These are phyloP conservation scores for Fusarium oligoseptatum DNA, from an alignment of 2,329 filamentous ascomycete species.

Conservation along the genomic window DNA sequence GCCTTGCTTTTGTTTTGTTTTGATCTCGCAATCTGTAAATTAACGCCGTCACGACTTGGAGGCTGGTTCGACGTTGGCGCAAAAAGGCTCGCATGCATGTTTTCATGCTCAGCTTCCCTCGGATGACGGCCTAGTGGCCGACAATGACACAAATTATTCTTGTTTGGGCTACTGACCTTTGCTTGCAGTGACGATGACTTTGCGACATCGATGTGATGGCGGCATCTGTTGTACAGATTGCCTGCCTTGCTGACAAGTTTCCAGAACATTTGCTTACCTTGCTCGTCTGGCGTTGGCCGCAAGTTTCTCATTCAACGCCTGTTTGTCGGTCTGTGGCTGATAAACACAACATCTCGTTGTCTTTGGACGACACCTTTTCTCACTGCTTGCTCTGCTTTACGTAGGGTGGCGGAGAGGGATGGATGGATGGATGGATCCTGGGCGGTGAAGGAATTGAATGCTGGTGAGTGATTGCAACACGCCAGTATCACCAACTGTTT, in stretches of 20 bases:
- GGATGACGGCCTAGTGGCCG: slow-evolving; percentile 43
- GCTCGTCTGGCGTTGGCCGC: slow-evolving; percentile 1
- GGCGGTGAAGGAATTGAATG: background rate
- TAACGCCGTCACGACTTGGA: slow-evolving; percentile 44
- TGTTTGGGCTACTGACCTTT: slow-evolving; percentile 44
- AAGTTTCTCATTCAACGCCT: slow-evolving; percentile 12
- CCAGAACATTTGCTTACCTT: background rate
- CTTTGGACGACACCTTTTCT: slow-evolving; percentile 58
- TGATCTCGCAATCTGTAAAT: slow-evolving; percentile 37
- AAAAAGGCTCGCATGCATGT: background rate
- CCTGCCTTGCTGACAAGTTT: slow-evolving; percentile 11
- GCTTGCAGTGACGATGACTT: slow-evolving; percentile 46
- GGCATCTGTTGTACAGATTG: slow-evolving; percentile 1
- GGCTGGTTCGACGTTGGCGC: slow-evolving; percentile 30
- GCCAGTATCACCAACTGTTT: background rate
- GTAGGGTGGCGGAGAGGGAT: slow-evolving; percentile 65
- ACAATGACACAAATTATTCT: slow-evolving; percentile 43
- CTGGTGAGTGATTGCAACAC: background rate
- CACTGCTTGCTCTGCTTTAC: slow-evolving; percentile 62
- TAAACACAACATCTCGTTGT: slow-evolving; percentile 37
- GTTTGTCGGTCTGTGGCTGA: slow-evolving; percentile 34
- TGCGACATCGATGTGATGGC: slow-evolving; percentile 26
- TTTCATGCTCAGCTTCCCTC: slow-evolving; percentile 22
- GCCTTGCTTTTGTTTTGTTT: slow-evolving; percentile 11
- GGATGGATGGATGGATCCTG: background rate